Evolutionary conservation across 805 yeast species (phyloP).

Genomic region (Metschnikowia borealis): DNA sequence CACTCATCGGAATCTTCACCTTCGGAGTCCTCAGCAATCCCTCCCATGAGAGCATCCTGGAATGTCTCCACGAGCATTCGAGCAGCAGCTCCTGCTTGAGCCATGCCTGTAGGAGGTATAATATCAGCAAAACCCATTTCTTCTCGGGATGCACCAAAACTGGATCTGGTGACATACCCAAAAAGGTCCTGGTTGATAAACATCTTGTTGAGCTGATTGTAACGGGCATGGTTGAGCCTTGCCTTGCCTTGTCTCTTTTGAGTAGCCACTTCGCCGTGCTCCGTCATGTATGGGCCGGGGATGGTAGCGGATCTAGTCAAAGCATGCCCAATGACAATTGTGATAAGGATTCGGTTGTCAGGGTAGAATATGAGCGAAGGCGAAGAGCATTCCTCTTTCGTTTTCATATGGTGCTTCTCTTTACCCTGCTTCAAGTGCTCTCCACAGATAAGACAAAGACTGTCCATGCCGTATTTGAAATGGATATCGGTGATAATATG

Average conservation of each 20-base stretch:
- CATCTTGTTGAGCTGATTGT: conserved; percentile 49
- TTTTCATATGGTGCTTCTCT: conserved; percentile 1
- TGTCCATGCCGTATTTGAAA: conserved; percentile 17
- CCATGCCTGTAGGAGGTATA: background rate
- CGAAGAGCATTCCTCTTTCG: conserved; percentile 5
- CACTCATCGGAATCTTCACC: conserved; percentile 9
- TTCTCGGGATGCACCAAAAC: conserved; percentile 6
- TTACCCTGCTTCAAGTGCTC: conserved; percentile 1
- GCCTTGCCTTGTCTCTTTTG: conserved; percentile 57
- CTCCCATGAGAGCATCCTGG: conserved; percentile 1
- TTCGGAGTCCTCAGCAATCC: background rate
- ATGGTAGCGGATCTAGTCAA: conserved; percentile 19
- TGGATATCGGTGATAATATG: conserved; percentile 24
- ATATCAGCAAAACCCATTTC: conserved; percentile 1
- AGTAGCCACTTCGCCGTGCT: conserved; percentile 70
- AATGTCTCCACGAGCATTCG: conserved; percentile 1
- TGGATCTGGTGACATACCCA: conserved; percentile 39
- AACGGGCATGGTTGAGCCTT: conserved; percentile 49
- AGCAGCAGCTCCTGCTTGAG: conserved; percentile 2
- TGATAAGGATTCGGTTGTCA: background rate
- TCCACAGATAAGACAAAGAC: conserved; percentile 37
- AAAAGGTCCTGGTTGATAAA: conserved; percentile 62
- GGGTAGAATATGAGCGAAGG: conserved; percentile 7
- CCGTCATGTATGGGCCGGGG: conserved; percentile 68
- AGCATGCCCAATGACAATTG: background rate